These are phyloP conservation scores for Agapanthus africanus DNA, from an alignment of 106 monocot species.

Conservation along the genomic window DNA sequence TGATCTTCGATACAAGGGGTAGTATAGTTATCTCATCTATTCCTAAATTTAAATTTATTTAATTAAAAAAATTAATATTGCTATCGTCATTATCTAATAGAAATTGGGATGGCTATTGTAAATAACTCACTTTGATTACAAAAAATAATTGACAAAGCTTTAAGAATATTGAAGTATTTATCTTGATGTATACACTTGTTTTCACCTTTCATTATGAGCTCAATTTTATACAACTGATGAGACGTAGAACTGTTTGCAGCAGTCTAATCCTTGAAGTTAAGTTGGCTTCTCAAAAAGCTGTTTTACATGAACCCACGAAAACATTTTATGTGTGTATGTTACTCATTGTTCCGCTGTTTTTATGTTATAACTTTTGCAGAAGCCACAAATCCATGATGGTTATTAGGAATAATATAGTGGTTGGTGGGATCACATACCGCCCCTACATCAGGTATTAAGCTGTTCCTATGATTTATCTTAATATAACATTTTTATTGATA, in stretches of 20 bases:
- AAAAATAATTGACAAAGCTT: background rate
- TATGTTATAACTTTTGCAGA: conserved; percentile 32
- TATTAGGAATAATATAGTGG: conserved; percentile 76
- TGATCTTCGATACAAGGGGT: too few species aligned
- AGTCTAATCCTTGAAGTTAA: too few species aligned
- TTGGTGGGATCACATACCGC: conserved; percentile 99
- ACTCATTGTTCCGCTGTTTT: background rate
- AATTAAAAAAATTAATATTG: too few species aligned
- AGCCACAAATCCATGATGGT: conserved; percentile 99
- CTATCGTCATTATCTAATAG: too few species aligned
- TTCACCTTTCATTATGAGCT: background rate
- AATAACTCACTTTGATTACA: too few species aligned
- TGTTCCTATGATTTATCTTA: background rate
- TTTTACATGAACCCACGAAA: background rate
- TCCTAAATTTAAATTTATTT: too few species aligned
- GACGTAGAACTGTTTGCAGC: too few species aligned
- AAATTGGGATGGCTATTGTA: too few species aligned
- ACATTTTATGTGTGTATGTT: background rate
- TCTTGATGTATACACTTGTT: background rate
- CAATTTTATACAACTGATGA: too few species aligned
- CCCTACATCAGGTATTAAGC: conserved; percentile 67
- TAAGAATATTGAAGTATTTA: background rate
- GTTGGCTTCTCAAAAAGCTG: too few species aligned
- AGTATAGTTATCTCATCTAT: too few species aligned
- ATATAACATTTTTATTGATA: background rate